A percentile compares a stretch with the other conserved stretches of the same genome.
Conservation (phyloP, 805 yeast genomes). For the Tetrapisispora nanseiensis region DNA sequence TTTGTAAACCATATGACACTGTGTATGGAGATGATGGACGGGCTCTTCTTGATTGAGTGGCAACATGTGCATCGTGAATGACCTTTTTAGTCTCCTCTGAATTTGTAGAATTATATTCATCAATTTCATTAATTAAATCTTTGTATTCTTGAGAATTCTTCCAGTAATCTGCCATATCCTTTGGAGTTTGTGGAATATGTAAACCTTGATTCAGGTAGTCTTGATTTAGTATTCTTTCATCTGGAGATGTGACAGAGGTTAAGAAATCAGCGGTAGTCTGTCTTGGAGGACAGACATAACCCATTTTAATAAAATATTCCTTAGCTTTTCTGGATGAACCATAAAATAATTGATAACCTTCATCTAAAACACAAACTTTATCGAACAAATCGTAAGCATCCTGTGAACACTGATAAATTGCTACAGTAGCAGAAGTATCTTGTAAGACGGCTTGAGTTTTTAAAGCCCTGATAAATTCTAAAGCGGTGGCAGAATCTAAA, state of each 20-base stretch:
- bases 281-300: constrained; percentile 46
- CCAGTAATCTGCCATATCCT: constrained; percentile 46
- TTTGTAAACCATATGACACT: constrained; percentile 40
- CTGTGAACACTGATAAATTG: constrained; percentile 55
- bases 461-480: constrained; percentile 46
- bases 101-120: constrained; percentile 12
- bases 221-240: constrained; percentile 39
- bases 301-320: constrained; percentile 42
- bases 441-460: constrained; percentile 41
- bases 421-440: constrained; percentile 47
- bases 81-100: constrained; percentile 8
- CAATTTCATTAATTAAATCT: constrained; percentile 35
- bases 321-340: constrained; percentile 41
- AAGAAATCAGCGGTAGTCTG: constrained; percentile 53
- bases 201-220: constrained; percentile 35
- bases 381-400: constrained; percentile 56
- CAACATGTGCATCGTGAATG: constrained; percentile 32
- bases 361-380: constrained; percentile 48
- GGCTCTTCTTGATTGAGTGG: constrained; percentile 39
- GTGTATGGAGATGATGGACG: constrained; percentile 40
- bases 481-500: constrained; percentile 52
- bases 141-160: constrained; percentile 35
- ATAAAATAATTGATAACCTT: constrained; percentile 46
- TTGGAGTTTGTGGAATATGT: constrained; percentile 42
- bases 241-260: constrained; percentile 46